A percentile compares a stretch with the other conserved stretches of the same genome.
phyloP scores from a whole-genome alignment of 352 stramenopile genomes.

The Phytopythium oedochilum region DNA sequence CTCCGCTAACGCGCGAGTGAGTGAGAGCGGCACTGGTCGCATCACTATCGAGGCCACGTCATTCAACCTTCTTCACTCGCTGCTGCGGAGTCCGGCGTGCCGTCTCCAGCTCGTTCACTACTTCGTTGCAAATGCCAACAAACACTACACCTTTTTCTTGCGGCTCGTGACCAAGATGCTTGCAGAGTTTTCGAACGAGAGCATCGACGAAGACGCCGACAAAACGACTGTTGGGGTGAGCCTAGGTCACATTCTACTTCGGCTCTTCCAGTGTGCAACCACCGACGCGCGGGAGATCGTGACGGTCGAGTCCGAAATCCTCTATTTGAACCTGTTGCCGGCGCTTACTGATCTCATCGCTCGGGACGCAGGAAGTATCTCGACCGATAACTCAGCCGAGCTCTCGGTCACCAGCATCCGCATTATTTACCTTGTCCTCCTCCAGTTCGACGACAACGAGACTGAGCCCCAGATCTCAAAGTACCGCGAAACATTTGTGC shows the following conservation, averaged over 20 bases:
- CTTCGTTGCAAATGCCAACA: conserved; percentile 51
- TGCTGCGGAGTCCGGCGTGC: conserved; percentile 48
- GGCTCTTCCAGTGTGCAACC: conserved; percentile 34
- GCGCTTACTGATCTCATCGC: conserved; percentile 27
- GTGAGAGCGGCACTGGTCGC: conserved; percentile 12
- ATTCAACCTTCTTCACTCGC: conserved; percentile 42
- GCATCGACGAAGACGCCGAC: conserved; percentile 13
- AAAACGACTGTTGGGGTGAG: conserved; percentile 23
- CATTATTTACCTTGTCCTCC: conserved; percentile 40
- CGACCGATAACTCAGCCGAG: conserved; percentile 7
- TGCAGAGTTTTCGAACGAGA: conserved; percentile 38
- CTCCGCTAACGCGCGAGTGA: conserved; percentile 16
- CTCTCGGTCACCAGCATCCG: conserved; percentile 39
- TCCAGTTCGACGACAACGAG: conserved; percentile 36
- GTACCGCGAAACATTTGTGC: conserved; percentile 32
- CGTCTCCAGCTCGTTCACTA: conserved; percentile 45
- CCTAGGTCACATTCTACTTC: conserved; percentile 38
- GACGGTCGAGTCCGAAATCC: conserved; percentile 28
- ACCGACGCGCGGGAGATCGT: conserved; percentile 37
- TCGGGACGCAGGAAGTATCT: not conserved
- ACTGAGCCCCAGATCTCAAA: conserved; percentile 10
- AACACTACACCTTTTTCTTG: conserved; percentile 68
- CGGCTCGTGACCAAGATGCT: conserved; percentile 63
- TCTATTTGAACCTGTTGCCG: conserved; percentile 55
- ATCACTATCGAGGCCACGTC: conserved; percentile 31